These are phyloP conservation scores for Lactarius sp. DNA, from an alignment of 768 basidiomycete genomes.

Conservation along the genomic window DNA sequence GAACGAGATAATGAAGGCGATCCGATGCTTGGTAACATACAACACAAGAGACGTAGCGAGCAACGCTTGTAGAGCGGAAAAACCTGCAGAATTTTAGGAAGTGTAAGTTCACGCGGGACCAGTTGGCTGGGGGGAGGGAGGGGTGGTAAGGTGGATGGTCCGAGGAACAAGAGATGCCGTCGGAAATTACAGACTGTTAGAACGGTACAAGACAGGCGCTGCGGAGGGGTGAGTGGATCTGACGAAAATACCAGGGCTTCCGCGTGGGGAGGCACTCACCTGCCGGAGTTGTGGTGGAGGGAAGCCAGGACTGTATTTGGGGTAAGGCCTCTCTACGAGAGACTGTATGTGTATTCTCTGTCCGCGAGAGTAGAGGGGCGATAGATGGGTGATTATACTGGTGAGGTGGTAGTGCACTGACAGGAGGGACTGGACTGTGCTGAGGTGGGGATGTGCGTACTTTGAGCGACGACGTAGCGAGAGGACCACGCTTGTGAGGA, in stretches of 20 bases:
- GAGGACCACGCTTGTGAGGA: slow-evolving; percentile 71
- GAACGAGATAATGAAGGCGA: neutral
- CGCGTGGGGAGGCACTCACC: slow-evolving; percentile 2
- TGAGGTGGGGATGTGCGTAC: slow-evolving; percentile 31
- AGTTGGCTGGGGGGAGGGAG: neutral
- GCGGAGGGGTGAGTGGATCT: slow-evolving; percentile 10
- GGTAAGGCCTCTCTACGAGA: slow-evolving; percentile 17
- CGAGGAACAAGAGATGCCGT: neutral
- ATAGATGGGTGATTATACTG: slow-evolving; percentile 51
- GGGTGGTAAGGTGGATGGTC: neutral
- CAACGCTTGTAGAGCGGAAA: neutral
- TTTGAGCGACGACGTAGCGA: slow-evolving; percentile 49
- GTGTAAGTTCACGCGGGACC: neutral
- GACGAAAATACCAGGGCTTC: neutral
- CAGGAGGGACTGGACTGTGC: slow-evolving; percentile 41
- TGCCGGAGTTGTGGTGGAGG: slow-evolving; percentile 12
- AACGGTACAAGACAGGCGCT: slow-evolving; percentile 17
- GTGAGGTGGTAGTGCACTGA: slow-evolving; percentile 43
- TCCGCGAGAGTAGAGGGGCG: slow-evolving; percentile 41
- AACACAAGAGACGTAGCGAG: neutral
- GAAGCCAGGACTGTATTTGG: slow-evolving; percentile 22
- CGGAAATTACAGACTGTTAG: slow-evolving; percentile 11
- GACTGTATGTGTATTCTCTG: slow-evolving; percentile 27
- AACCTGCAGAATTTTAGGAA: neutral
- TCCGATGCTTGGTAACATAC: slow-evolving; percentile 1